These are phyloP conservation scores for Chaetomium tenue DNA, from an alignment of 495 filamentous ascomycete species.

Conservation along the genomic window DNA sequence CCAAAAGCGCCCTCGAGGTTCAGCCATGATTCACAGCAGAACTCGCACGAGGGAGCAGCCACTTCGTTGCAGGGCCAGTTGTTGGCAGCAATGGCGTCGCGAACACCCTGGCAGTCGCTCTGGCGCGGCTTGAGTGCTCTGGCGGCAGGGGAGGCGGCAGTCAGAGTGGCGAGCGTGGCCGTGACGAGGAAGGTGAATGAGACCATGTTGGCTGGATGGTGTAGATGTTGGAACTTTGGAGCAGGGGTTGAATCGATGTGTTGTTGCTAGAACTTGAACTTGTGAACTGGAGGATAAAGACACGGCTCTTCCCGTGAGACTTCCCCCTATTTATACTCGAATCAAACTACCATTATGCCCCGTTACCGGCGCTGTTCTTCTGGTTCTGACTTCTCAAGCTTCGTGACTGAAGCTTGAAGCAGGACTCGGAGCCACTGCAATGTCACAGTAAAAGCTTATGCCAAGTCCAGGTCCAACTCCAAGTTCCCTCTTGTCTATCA, in stretches of 20 bases:
- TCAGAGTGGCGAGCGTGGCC: constrained; percentile 24
- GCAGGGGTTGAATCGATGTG: neutral
- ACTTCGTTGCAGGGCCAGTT: constrained; percentile 1
- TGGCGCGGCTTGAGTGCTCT: neutral
- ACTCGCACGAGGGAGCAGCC: neutral
- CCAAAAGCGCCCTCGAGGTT: neutral
- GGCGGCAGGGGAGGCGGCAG: neutral
- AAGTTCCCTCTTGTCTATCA: neutral
- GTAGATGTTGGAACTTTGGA: neutral
- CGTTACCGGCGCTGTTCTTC: neutral
- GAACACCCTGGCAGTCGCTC: neutral
- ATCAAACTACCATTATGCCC: neutral
- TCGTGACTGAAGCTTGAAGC: neutral
- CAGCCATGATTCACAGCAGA: constrained; percentile 4
- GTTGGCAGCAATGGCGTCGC: neutral
- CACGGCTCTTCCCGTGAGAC: neutral
- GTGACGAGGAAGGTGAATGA: constrained; percentile 10
- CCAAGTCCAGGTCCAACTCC: neutral
- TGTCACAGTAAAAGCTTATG: neutral
- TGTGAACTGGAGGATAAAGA: neutral
- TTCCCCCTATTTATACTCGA: neutral
- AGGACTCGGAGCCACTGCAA: neutral
- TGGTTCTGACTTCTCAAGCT: neutral
- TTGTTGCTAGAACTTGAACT: neutral
- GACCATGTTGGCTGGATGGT: constrained; percentile 6